phyloP scores from a whole-genome alignment of 257 asterid species.

The Plectranthus barbatus region DNA sequence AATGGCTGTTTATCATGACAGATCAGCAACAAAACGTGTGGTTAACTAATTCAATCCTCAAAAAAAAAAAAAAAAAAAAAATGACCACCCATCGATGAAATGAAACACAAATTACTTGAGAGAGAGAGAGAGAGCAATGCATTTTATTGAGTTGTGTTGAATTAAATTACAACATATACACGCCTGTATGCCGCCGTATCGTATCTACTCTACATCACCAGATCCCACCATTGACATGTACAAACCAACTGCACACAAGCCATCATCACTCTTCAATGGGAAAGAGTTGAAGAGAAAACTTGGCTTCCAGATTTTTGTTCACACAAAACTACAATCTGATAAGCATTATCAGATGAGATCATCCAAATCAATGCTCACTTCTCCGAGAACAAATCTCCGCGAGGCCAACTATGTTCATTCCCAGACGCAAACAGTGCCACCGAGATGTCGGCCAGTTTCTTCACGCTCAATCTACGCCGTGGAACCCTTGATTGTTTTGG shows the following conservation, averaged over 20 bases:
- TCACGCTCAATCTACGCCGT: slow-evolving; percentile 26
- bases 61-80: too few species aligned
- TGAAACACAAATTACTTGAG: too few species aligned
- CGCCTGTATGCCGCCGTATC: background rate
- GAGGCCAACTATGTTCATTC: slow-evolving; percentile 21
- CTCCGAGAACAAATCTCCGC: slow-evolving; percentile 20
- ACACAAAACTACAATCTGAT: slow-evolving; percentile 12
- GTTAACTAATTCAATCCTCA: too few species aligned
- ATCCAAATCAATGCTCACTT: background rate
- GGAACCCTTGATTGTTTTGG: slow-evolving; percentile 46
- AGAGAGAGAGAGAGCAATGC: background rate
- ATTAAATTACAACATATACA: slow-evolving; percentile 15
- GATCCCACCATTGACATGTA: slow-evolving; percentile 13
- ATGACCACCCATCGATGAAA: too few species aligned
- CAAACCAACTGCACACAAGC: slow-evolving; percentile 22
- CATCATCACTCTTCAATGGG: slow-evolving; percentile 26
- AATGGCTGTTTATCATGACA: too few species aligned
- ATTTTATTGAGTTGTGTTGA: background rate
- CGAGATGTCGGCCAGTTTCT: slow-evolving; percentile 49
- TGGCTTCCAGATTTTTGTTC: background rate
- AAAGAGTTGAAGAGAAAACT: slow-evolving; percentile 25
- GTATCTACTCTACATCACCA: background rate
- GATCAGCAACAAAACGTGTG: too few species aligned
- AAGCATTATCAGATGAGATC: slow-evolving; percentile 9
- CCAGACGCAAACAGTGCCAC: slow-evolving; percentile 46